These are phyloP conservation scores for Annulohypoxylon moriforme DNA, from an alignment of 495 filamentous ascomycete genomes.

Conservation along the genomic window DNA sequence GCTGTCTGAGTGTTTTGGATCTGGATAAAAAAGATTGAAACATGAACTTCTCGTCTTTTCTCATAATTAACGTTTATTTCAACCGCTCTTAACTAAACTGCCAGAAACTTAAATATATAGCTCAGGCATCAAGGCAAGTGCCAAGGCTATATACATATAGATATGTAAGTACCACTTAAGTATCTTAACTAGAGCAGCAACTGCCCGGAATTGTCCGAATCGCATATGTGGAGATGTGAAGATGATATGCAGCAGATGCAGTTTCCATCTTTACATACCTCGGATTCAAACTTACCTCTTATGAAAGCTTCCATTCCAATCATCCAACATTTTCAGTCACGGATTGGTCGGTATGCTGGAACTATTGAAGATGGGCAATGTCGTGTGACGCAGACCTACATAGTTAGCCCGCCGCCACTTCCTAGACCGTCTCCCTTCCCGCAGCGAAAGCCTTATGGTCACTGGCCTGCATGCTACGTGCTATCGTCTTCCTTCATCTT, in stretches of 20 bases:
- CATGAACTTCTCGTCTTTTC: not conserved
- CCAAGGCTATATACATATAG: not conserved
- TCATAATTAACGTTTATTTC: not conserved
- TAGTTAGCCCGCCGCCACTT: constrained; percentile 10
- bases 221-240: not conserved
- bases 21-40: not conserved
- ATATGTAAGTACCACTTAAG: constrained; percentile 31
- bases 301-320: constrained; percentile 23
- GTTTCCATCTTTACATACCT: constrained; percentile 9
- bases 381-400: constrained; percentile 20
- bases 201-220: not conserved
- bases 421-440: not conserved
- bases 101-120: not conserved
- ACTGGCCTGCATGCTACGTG: not conserved
- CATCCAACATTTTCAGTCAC: constrained; percentile 17
- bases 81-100: not conserved
- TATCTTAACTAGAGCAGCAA: not conserved
- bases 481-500: not conserved
- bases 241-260: not conserved
- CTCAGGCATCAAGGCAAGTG: not conserved
- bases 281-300: not conserved
- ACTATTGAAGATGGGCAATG: constrained; percentile 25
- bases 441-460: not conserved
- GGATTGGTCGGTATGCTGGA: constrained; percentile 14
- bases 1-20: not conserved